Conservation (phyloP, 1,139 yeast genomes). For the Dujonia santamariae region DNA sequence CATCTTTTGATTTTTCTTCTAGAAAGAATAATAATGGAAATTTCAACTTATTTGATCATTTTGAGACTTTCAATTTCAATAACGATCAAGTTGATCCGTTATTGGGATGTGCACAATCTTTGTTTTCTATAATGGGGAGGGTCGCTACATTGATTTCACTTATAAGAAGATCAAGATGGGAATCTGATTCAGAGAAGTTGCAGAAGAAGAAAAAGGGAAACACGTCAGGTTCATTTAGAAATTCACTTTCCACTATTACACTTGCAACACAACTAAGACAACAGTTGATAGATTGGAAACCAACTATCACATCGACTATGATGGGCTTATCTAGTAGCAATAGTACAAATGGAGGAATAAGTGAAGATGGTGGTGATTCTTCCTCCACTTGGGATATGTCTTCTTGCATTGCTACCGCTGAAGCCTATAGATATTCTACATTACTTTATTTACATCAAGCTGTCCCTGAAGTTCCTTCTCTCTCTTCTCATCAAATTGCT, state of each 20-base stretch:
- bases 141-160: constrained; percentile 56
- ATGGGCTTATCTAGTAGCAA: no score
- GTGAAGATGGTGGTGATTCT: constrained; percentile 13
- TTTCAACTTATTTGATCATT: constrained; percentile 28
- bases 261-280: constrained; percentile 53
- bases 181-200: constrained; percentile 8
- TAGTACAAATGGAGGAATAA: constrained; percentile 5
- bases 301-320: constrained; percentile 38
- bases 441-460: constrained; percentile 63
- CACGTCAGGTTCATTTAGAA: constrained; percentile 16
- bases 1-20: constrained; percentile 1
- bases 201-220: constrained; percentile 12
- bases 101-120: constrained; percentile 61
- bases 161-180: constrained; percentile 32
- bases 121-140: constrained; percentile 61
- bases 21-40: constrained; percentile 5
- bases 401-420: constrained; percentile 66
- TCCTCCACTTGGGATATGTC: constrained; percentile 48
- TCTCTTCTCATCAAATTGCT: constrained; percentile 53
- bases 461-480: constrained; percentile 63
- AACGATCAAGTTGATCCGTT: constrained; percentile 56
- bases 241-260: constrained; percentile 48
- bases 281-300: constrained; percentile 54
- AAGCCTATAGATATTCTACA: constrained; percentile 60
- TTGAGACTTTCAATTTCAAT: constrained; percentile 26